Base-by-base conservation (phyloP, 2,329 filamentous ascomycete species). In the Pezicula radicicola region DNA sequence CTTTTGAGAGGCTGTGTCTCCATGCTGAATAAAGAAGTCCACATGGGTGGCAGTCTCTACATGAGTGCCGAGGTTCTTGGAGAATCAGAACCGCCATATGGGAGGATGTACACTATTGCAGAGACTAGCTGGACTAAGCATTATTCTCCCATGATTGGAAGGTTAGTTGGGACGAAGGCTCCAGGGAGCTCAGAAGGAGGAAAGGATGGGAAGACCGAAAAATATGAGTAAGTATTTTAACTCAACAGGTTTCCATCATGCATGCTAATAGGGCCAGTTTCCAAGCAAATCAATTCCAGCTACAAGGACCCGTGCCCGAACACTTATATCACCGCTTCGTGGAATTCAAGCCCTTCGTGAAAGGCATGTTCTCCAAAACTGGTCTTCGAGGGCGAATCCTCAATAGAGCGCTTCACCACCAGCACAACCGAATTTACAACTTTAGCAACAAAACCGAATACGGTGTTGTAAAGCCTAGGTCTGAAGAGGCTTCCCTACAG, bases 271-370 rank as follows among this genome's bases (percentile, higher is more conserved):
- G 36, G 9, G 9, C 15, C 63, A 92, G 89, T 69, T 97, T 97
- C 71, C 92, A 96, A 76, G 89, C 93, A 37, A 92, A 91, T 67
- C 88, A 97, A 68, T 85, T 97, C 63, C 93, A 97, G 67, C 79
- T 97, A 7, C 77, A 81, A 43, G 93, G 93, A 0, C 93, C 93
- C 0, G 87, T 94, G 0, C 92, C 93, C 0, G 75, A 83, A 2
- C 76, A 84, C 55, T 76, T 97, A 33, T 96, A 96, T 68, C 92
- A 97, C 68, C 88, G 91, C 59, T 97, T 88, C 65, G 92, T 97
- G 52, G 92, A 96, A 68, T 97, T 97, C 71, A 88, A 85, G 51
- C 91, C 92, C 25, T 90, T 96, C 64, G 88, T 97, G 50, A 89
- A 89, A 47, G 83, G 85, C 57, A 95, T 97, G 85, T 97, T 96